phyloP scores from a whole-genome alignment of 1,284 basidiomycete genomes.

The Heterobasidion occidentale region DNA sequence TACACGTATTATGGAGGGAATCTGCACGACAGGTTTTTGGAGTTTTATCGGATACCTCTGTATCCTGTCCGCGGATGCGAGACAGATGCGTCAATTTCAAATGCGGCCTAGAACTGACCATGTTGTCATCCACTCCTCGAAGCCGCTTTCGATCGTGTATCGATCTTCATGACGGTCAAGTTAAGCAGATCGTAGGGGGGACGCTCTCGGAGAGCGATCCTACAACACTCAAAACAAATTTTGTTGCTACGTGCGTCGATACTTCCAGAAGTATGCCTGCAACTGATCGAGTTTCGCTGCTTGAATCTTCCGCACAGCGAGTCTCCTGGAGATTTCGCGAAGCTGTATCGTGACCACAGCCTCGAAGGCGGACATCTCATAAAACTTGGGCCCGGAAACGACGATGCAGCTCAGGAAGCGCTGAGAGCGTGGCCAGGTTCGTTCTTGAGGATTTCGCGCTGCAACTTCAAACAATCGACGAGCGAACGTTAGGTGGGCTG shows the following conservation, averaged over 20 bases:
- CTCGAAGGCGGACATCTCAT: constrained; percentile 93
- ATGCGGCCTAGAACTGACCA: neutral
- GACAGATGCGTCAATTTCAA: neutral
- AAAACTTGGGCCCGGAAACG: constrained; percentile 90
- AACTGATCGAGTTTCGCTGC: constrained; percentile 1
- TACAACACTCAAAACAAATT: constrained; percentile 79
- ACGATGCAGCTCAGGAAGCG: constrained; percentile 79
- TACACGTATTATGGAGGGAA: neutral
- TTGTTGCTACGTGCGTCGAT: constrained; percentile 72
- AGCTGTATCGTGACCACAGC: constrained; percentile 64
- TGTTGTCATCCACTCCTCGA: constrained; percentile 10
- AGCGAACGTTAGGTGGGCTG: constrained; percentile 47
- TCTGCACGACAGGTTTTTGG: neutral
- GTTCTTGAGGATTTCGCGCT: neutral
- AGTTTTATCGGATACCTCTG: no score
- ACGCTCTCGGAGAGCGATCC: constrained; percentile 71
- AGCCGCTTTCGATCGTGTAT: constrained; percentile 88
- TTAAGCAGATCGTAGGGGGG: constrained; percentile 98
- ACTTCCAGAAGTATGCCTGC: neutral
- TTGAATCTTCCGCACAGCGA: constrained; percentile 42
- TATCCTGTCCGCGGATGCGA: no score
- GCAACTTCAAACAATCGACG: neutral
- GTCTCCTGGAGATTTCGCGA: constrained; percentile 76
- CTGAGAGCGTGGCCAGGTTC: constrained; percentile 78
- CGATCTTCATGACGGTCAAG: constrained; percentile 90